Evolutionary conservation across 2,329 filamentous ascomycete genomes (phyloP).

Genomic region (Claviceps pazoutovae): DNA sequence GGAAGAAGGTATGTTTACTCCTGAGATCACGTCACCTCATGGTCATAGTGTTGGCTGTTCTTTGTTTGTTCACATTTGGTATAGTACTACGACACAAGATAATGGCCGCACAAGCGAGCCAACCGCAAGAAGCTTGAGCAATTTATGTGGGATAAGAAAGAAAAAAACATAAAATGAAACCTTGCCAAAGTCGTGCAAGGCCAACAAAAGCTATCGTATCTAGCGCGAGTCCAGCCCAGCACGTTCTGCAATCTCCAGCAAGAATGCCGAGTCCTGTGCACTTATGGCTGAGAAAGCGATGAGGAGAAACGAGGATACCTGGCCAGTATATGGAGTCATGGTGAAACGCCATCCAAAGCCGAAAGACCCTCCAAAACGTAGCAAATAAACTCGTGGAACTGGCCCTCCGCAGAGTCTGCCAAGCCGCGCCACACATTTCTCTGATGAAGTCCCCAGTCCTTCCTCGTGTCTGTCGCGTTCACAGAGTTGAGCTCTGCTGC

Average conservation of each 20-base stretch:
- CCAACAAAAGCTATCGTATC: neutral
- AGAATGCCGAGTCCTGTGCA: neutral
- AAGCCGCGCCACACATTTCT: conserved; percentile 20
- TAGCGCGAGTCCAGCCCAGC: neutral
- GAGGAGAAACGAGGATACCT: too few relatives aligned
- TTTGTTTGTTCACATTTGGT: neutral
- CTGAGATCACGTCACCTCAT: neutral
- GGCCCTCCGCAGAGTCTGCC: conserved; percentile 12
- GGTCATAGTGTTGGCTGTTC: neutral
- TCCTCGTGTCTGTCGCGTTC: conserved; percentile 12
- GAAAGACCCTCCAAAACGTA: conserved; percentile 19
- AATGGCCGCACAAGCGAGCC: neutral
- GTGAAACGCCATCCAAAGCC: conserved; percentile 5
- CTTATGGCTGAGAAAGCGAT: too few relatives aligned
- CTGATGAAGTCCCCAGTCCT: conserved; percentile 18
- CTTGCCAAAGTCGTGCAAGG: neutral
- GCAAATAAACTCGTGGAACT: conserved; percentile 18
- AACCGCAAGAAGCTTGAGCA: neutral
- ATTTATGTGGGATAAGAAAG: neutral
- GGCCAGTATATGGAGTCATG: neutral
- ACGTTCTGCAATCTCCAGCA: neutral
- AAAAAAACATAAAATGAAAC: neutral
- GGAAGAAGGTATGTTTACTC: conserved; percentile 58
- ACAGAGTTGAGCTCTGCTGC: conserved; percentile 21
- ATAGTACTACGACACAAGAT: conserved; percentile 25